Evolutionary conservation across 345 rosid species (phyloP).

Genomic region (Euphorbia peplus): DNA sequence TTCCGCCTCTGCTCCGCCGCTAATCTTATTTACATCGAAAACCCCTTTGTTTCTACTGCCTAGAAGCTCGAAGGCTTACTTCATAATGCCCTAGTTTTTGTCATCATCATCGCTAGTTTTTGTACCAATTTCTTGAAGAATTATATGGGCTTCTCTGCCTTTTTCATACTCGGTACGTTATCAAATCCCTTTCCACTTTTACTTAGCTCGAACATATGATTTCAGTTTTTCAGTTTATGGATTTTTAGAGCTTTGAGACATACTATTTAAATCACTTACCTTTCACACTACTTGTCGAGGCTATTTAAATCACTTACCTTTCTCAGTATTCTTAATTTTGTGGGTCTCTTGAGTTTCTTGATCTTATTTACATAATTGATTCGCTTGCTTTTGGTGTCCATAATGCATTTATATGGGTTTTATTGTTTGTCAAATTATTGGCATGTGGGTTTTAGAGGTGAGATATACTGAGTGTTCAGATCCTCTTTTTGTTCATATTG

Average conservation of each 20-base stretch:
- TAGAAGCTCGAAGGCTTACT: conserved; percentile 87
- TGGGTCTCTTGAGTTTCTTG: background rate
- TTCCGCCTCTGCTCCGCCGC: too few species aligned
- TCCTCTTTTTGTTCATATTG: background rate
- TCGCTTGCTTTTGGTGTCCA: background rate
- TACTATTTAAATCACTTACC: too few species aligned
- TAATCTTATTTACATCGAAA: conserved; percentile 84
- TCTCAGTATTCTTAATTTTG: background rate
- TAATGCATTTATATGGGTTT: background rate
- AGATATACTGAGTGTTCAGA: background rate
- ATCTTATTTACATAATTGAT: too few species aligned
- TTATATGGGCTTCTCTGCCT: conserved; percentile 93
- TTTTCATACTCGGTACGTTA: conserved; percentile 63
- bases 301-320: background rate
- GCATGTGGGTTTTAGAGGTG: background rate
- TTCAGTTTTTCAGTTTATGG: background rate
- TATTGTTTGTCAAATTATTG: background rate
- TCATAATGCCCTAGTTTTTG: conserved; percentile 80
- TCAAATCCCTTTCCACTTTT: too few species aligned
- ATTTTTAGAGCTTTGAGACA: background rate
- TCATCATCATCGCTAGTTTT: conserved; percentile 62
- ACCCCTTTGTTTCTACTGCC: conserved; percentile 65
- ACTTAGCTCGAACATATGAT: background rate
- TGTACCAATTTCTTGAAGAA: conserved; percentile 88
- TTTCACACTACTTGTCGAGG: too few species aligned